These are phyloP conservation scores for Marchantia paleacea DNA, from an alignment of 225 moss, liverwort and hornwort species.

Conservation along the genomic window DNA sequence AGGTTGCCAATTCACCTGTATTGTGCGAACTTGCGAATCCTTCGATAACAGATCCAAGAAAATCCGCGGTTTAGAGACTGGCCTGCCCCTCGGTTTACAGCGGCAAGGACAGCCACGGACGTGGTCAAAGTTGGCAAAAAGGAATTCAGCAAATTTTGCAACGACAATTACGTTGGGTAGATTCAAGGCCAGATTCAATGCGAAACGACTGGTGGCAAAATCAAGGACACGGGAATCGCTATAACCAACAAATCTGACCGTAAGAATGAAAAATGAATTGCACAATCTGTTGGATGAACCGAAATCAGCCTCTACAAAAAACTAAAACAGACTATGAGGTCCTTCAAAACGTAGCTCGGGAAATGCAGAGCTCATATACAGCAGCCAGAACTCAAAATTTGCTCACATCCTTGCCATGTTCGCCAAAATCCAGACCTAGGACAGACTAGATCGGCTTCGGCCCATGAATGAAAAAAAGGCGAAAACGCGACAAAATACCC, in stretches of 20 bases:
- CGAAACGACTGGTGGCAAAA: not conserved
- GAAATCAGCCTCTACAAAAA: not conserved
- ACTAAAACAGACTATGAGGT: not conserved
- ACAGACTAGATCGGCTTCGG: constrained; percentile 8
- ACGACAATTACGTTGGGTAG: not conserved
- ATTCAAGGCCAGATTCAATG: too few species aligned
- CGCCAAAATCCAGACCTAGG: not conserved
- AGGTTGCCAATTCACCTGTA: not conserved
- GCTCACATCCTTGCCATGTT: not conserved
- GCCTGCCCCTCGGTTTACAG: not conserved
- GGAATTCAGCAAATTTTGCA: not conserved
- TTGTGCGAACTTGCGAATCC: not conserved
- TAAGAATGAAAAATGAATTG: not conserved
- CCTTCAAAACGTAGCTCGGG: too few species aligned
- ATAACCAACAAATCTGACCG: not conserved
- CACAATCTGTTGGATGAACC: not conserved
- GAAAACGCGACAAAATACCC: not conserved
- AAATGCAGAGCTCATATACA: too few species aligned
- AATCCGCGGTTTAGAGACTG: not conserved
- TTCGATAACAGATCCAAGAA: not conserved
- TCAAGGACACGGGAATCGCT: not conserved
- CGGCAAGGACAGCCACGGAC: not conserved
- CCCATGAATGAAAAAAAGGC: not conserved
- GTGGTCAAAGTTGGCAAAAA: not conserved
- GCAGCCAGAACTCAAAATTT: not conserved